Evolutionary conservation across 2,329 filamentous ascomycete species (phyloP), one percentile per base, ranked within the genome.

Genomic region (Keithomyces neogunnii): DNA sequence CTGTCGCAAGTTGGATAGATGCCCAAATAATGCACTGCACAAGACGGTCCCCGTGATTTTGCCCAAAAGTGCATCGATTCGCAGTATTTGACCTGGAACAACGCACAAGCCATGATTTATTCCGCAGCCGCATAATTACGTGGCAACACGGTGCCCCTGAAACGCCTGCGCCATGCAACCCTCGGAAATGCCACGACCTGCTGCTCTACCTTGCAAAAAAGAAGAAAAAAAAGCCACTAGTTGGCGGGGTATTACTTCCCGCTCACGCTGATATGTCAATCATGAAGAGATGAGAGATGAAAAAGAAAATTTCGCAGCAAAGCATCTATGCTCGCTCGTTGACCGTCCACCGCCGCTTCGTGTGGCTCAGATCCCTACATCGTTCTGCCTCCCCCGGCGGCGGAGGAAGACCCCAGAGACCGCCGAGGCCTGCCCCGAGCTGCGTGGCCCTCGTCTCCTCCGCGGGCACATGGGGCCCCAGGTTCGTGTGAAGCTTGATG

Each of bases 341-440:
- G 4, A 80, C 72, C 28, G 77, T 80, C 78, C 78, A 82, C 29
- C 78, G 69, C 48, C 78, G 64, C 64, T 81, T 81, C 1, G 70
- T 66, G 26, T 69, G 66, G 35, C 68, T 71, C 51, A 70, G 52
- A 51, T 80, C 77, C 5, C 73, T 67, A 32, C 70, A 63, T 32
- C 65, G 66, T 49, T 79, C 76, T 1, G 70, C 72, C 42, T 74
- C 69, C 6, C 67, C 72, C 11, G 71, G 66, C 26, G 74, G 70
- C 48, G 66, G 64, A 3, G 73, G 72, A 8, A 69, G 57, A 3
- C 71, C 71, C 74, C 72, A 76, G 2, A 71, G 68, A 19, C 76
- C 76, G 53, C 65, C 73, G 29, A 61, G 54, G 2, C 63, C 70
- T 48, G 59, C 69, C 11, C 63, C 72, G 36, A 67, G 65, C 56